Conservation (phyloP, 306 rosid species). For the Dryas octopetala region DNA sequence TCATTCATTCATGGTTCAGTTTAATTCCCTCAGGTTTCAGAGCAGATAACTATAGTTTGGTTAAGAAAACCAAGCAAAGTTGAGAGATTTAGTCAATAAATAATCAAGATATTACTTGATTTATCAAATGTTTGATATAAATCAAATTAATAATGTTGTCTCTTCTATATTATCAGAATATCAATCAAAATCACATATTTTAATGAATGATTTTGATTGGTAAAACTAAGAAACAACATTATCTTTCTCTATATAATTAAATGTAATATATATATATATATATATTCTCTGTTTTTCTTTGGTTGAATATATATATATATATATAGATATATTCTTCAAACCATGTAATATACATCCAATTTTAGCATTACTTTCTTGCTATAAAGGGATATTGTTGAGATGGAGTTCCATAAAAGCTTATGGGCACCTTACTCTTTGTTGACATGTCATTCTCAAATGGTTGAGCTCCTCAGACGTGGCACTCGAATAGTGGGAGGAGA, state of each 20-base stretch:
- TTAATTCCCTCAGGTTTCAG: not conserved
- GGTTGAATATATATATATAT: too few relatives aligned
- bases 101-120: constrained; percentile 22
- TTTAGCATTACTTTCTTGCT: too few relatives aligned
- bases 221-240: not conserved
- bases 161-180: not conserved
- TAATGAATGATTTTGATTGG: not conserved
- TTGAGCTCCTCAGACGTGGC: constrained; percentile 20
- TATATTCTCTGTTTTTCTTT: too few relatives aligned
- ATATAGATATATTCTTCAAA: too few relatives aligned
- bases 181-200: too few relatives aligned
- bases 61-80: constrained; percentile 40
- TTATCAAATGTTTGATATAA: constrained; percentile 12
- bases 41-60: constrained; percentile 40
- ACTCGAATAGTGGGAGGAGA: constrained; percentile 22
- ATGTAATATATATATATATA: not conserved
- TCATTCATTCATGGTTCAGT: constrained; percentile 14
- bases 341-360: too few relatives aligned
- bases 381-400: not conserved
- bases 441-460: constrained; percentile 30
- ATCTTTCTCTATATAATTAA: not conserved
- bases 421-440: constrained; percentile 45
- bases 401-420: constrained; percentile 4
- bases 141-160: not conserved
- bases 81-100: constrained; percentile 32